phyloP scores from a whole-genome alignment of 441 rosid species.

The Eruca vesicaria region DNA sequence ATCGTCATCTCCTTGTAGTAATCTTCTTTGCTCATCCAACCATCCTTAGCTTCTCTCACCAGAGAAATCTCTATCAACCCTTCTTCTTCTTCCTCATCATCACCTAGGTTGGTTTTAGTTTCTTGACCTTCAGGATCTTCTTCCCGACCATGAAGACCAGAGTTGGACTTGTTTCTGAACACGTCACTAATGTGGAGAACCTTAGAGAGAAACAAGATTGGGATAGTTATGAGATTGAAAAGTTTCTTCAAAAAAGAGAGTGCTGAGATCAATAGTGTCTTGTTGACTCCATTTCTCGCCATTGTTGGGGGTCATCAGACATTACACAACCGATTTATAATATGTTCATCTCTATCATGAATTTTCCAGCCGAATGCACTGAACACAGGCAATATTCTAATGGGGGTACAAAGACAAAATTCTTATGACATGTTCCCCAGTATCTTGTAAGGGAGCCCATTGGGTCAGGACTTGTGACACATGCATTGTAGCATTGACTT shows the following conservation, averaged over 20 bases:
- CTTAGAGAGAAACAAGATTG: slow-evolving; percentile 19
- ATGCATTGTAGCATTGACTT: too few relatives aligned
- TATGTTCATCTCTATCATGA: background rate
- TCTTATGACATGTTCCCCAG: slow-evolving; percentile 23
- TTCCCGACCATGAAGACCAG: slow-evolving; percentile 5
- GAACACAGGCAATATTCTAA: slow-evolving; percentile 15
- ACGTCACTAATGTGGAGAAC: slow-evolving; percentile 6
- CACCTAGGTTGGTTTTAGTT: slow-evolving; percentile 3
- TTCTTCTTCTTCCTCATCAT: slow-evolving; percentile 32
- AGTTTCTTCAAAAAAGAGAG: slow-evolving; percentile 24
- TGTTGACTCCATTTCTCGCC: slow-evolving; percentile 24
- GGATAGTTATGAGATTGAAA: slow-evolving; percentile 21
- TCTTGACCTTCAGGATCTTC: slow-evolving; percentile 16
- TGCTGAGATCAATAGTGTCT: slow-evolving; percentile 17
- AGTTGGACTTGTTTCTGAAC: slow-evolving; percentile 16
- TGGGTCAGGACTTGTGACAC: slow-evolving; percentile 20
- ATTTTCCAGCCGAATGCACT: slow-evolving; percentile 11
- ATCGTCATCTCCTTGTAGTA: slow-evolving; percentile 18
- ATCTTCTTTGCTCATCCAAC: slow-evolving; percentile 22
- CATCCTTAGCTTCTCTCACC: background rate
- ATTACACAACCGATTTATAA: background rate
- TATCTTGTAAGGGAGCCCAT: slow-evolving; percentile 28
- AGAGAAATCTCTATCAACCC: slow-evolving; percentile 32
- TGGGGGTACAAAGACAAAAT: slow-evolving; percentile 12
- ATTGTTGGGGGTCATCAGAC: slow-evolving; percentile 15